Evolutionary conservation across 805 yeast genomes (phyloP), one percentile per base, ranked within the genome.

Genomic region (Kluyveromyces wickerhamii): DNA sequence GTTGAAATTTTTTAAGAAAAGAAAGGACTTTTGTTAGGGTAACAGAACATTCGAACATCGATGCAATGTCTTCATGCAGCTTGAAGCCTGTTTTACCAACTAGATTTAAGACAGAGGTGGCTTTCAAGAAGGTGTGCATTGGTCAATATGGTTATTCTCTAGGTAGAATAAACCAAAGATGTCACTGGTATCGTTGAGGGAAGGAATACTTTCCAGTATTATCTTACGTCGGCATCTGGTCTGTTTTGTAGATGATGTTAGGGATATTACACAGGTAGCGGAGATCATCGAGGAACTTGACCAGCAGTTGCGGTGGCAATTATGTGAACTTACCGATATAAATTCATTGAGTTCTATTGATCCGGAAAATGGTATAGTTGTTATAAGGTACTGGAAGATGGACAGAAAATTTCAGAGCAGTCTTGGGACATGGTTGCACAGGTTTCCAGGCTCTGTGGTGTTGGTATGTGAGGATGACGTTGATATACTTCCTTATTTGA

Each of bases 221-320:
- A 20, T 21, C 9, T 24, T 29, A 19, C 21, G 32, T 28, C 33
- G 73, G 32, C 83, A 77, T 52, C 61, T 63, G 36, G 76, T 75
- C 51, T 57, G 78, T 37, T 79, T 73, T 43, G 61, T 62, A 35
- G 75, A 74, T 51, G 57, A 78, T 36, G 79, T 72, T 43, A 23
- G 31, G 25, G 33, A 32, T 4, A 21, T 34, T 4, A 35, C 38
- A 11, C 29, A 34, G 23, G 25, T 34, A 13, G 41, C 34, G 32
- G 26, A 17, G 29, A 29, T 23, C 12, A 28, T 29, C 21, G 17
- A 14, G 6, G 15, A 4, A n/a, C 8, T 24, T n/a, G 14, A 24
- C 15, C 27, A 14, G 5, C 27, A n/a, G 15, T 8, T 24, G 8
- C 7, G 8, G n/a, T 13, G 10, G 10, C 27, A 24, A 7, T 24